Evolutionary conservation across 2,329 filamentous ascomycete genomes (phyloP).

Genomic region (Beauveria medogensis): DNA sequence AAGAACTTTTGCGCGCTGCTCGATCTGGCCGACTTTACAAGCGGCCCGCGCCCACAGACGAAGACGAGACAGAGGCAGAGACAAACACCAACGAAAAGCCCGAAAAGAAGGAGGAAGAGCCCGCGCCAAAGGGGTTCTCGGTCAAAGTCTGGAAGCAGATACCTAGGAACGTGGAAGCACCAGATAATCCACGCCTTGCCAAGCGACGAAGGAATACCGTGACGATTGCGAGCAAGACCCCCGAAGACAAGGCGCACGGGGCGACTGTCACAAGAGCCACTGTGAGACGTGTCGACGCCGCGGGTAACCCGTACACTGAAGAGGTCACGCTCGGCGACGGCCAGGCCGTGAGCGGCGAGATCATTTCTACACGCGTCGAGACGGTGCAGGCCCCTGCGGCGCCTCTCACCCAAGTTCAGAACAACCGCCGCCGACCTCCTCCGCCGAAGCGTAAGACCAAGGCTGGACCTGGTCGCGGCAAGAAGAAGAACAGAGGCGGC

Average conservation of each 20-base stretch:
- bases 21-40: slow-evolving; percentile 72
- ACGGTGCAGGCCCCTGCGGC: slow-evolving; percentile 37
- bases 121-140: slow-evolving; percentile 43
- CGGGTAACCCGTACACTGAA: slow-evolving; percentile 75
- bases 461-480: slow-evolving; percentile 64
- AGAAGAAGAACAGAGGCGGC: slow-evolving; percentile 63
- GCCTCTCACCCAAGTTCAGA: slow-evolving; percentile 45
- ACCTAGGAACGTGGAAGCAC: slow-evolving; percentile 47
- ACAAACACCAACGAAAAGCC: slow-evolving; percentile 37
- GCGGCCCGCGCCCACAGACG: slow-evolving; percentile 53
- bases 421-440: slow-evolving; percentile 55
- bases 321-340: slow-evolving; percentile 76
- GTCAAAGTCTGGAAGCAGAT: slow-evolving; percentile 56
- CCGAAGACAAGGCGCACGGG: slow-evolving; percentile 34
- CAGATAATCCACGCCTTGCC: slow-evolving; percentile 46
- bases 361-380: slow-evolving; percentile 54
- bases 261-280: slow-evolving; percentile 68
- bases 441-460: slow-evolving; percentile 76
- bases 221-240: slow-evolving; percentile 46
- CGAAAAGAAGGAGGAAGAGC: slow-evolving; percentile 58
- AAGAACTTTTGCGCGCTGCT: slow-evolving; percentile 74
- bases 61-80: slow-evolving; percentile 49
- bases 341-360: slow-evolving; percentile 72
- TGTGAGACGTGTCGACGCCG: slow-evolving; percentile 68
- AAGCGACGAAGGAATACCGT: slow-evolving; percentile 54